A percentile compares a stretch with the other conserved stretches of the same genome.
phyloP scores from a whole-genome alignment of 2,329 filamentous ascomycete species.

The Fusarium austroafricanum region DNA sequence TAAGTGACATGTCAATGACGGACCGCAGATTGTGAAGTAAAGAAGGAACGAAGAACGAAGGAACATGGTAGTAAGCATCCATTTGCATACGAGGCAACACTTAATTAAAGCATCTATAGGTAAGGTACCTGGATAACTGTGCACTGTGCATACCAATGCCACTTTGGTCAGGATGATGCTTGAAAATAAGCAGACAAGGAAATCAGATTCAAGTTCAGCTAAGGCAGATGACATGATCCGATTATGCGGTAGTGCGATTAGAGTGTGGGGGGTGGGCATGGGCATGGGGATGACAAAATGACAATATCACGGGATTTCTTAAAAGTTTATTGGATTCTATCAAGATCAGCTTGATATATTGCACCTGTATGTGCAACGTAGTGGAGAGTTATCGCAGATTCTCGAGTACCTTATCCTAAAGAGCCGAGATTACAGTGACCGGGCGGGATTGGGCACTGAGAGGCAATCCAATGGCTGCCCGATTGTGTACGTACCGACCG shows the following conservation, averaged over 20 bases:
- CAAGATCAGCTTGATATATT: background rate
- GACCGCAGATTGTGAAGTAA: conserved; percentile 18
- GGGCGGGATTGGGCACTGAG: conserved; percentile 3
- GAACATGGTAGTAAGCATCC: conserved; percentile 9
- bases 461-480: conserved; percentile 15
- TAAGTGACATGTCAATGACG: conserved; percentile 26
- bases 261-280: conserved; percentile 35
- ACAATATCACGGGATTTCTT: background rate
- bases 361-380: too few relatives aligned
- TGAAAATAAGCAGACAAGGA: conserved; percentile 1
- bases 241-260: conserved; percentile 40
- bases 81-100: conserved; percentile 11
- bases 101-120: background rate
- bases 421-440: background rate
- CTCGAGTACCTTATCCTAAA: background rate
- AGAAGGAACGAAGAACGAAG: conserved; percentile 4
- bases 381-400: conserved; percentile 1
- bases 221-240: conserved; percentile 28
- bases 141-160: conserved; percentile 13
- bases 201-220: conserved; percentile 10
- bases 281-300: too few relatives aligned
- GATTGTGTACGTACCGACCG: conserved; percentile 6
- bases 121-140: background rate
- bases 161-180: conserved; percentile 30
- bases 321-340: background rate